Evolutionary conservation across 192 early-diverging fungal species (phyloP).

Genomic region (Coemansia reversa): DNA sequence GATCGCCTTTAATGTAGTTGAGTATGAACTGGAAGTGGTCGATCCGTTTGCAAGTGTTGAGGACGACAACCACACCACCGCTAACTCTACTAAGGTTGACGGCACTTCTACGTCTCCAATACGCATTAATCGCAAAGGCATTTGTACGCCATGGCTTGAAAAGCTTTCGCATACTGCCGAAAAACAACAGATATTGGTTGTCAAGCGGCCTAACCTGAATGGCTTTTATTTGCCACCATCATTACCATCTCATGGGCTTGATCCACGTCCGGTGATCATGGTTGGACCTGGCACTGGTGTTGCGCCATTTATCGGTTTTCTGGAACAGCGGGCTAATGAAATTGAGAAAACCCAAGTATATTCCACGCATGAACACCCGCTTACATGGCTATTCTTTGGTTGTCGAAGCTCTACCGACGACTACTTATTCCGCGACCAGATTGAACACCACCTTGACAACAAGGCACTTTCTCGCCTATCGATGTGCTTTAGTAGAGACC

Average conservation of each 20-base stretch:
- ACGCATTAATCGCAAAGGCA: slow-evolving; percentile 56
- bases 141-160: slow-evolving; percentile 85
- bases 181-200: slow-evolving; percentile 50
- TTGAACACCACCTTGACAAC: slow-evolving; percentile 50
- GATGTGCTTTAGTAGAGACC: slow-evolving; percentile 67
- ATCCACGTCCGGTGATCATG: slow-evolving; percentile 71
- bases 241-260: slow-evolving; percentile 20
- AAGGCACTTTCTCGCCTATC: slow-evolving; percentile 60
- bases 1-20: slow-evolving; percentile 88
- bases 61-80: slow-evolving; percentile 2
- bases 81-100: not conserved
- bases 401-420: slow-evolving; percentile 69
- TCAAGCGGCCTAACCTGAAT: slow-evolving; percentile 58
- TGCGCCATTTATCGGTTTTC: slow-evolving; percentile 89
- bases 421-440: slow-evolving; percentile 67
- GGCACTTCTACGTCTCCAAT: not conserved
- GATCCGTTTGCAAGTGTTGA: slow-evolving; percentile 33
- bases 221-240: slow-evolving; percentile 66
- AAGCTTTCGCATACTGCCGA: slow-evolving; percentile 37
- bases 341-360: slow-evolving; percentile 9
- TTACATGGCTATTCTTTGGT: slow-evolving; percentile 76
- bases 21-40: slow-evolving; percentile 56
- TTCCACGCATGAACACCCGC: not conserved
- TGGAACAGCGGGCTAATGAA: slow-evolving; percentile 69
- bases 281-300: slow-evolving; percentile 93